Evolutionary conservation across 352 stramenopile genomes (phyloP), one percentile per base, ranked within the genome.

Genomic region (Thraustotheca clavata): DNA sequence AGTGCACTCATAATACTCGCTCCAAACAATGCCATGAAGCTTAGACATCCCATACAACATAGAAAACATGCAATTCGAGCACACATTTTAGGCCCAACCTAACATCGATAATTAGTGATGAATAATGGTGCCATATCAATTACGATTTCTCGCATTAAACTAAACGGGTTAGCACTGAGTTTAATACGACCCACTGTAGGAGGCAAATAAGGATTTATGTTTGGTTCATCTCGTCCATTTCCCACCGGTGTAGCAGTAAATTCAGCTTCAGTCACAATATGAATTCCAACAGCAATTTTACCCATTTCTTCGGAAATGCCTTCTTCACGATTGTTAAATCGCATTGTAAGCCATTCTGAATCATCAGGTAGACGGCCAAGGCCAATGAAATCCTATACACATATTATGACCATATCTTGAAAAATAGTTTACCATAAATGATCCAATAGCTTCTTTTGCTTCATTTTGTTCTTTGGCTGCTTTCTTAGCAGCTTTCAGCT

Each of bases 131-230:
- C 31, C 34, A 48, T 48, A 57, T 33, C 59, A 68, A 74, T 70
- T 33, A 79, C 67, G 5, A 96, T 72, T 32, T 90, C 83, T 18
- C 80, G 82, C 3, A 91, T 22, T 71, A 97, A 82, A 20, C 79
- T 74, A 36, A 97, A 69, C 1, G 89, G 89, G 60, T 97, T 96
- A 3, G 83, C 75, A 0, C 76, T 83, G 22, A 93, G 71, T 3
- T 86, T 78, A 59, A 97, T 81, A 6, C 91, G 72, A 6, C 91
- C 91, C 12, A 91, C 83, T 0, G 90, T 86, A 29, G 82, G 85
- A 18, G 91, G 88, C 18, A 96, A 60, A 69, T 96, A 96, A 20
- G 91, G 91, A 38, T 97, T 95, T 36, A 86, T 72, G 68, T 98
- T 98, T 11, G 91, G 91, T 0, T 91, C 70, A 7, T 77, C 79